Evolutionary conservation across 257 asterid species (phyloP), one percentile per base, ranked within the genome.

Genomic region (Marsdenia floribunda): DNA sequence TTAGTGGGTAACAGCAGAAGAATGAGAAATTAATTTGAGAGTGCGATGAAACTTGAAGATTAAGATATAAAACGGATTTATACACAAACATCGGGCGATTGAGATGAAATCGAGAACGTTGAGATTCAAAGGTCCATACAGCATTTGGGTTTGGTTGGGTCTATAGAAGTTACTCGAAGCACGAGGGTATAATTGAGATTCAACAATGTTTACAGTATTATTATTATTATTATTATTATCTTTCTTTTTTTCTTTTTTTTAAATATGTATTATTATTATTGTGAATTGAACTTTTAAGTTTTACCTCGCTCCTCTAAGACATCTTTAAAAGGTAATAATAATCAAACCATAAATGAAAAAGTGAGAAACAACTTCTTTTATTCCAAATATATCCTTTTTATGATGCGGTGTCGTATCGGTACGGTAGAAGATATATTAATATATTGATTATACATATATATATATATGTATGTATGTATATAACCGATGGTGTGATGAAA

Each of bases 101-200:
- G 55, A 22, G 40, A 72, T 54, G 33, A 66, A 66, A 66, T 66
- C 50, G 0, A 38, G 52, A 38, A 38, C 71, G 33, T 66, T 66
- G 33, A 66, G 71, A 38, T 18, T 66, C 7, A 6, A 18, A 65
- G 71, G 16, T 19, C 46, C 3, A 5, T 46, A 19, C 8, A 14
- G 21, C 44, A 19, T 3, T 1, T 0, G 50, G 29, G 5, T 16
- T 6, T 26, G 6, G 2, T 14, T 13, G 50, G 3, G 33, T 55
- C 19, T 55, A 19, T 33, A 40, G 75, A 72, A 72, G 75, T 42
- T 72, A 72, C 75, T 72, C 29, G 60, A 44, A 61, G 58, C 55
- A 60, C 46, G 19, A 14, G 65, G 37, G 21, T 46, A 46, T 0
- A n/a, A 69, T 22, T 11, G 58, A 22, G 22, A 42, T 69, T 69